Conservation (phyloP, 805 yeast genomes). For the Yamadazyma tumulicola region DNA sequence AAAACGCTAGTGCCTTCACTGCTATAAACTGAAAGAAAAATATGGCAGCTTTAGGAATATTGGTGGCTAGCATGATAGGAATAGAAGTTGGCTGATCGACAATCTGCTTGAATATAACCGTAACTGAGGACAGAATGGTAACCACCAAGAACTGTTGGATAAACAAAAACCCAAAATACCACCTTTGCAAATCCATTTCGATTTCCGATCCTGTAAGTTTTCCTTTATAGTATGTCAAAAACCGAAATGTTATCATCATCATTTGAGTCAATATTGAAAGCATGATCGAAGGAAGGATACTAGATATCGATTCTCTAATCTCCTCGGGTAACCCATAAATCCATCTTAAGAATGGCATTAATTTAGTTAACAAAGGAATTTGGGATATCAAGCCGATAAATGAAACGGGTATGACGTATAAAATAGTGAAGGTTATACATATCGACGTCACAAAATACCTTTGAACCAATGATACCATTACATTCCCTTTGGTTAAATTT, state of each 20-base stretch:
- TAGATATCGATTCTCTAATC: slow-evolving; percentile 51
- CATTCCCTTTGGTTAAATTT: slow-evolving; percentile 44
- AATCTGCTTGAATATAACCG: slow-evolving; percentile 57
- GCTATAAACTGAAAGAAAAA: slow-evolving; percentile 79
- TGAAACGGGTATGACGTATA: slow-evolving; percentile 83
- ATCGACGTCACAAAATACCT: slow-evolving; percentile 42
- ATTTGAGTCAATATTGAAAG: slow-evolving; percentile 60
- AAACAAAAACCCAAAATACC: slow-evolving; percentile 76
- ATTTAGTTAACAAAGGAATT: slow-evolving; percentile 56
- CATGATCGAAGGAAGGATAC: slow-evolving; percentile 64
- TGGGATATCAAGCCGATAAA: slow-evolving; percentile 75
- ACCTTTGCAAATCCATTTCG: slow-evolving; percentile 68
- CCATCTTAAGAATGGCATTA: slow-evolving; percentile 61
- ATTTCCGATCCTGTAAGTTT: slow-evolving; percentile 57
- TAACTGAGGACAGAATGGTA: slow-evolving; percentile 76
- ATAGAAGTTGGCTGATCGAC: slow-evolving; percentile 69
- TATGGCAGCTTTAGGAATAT: slow-evolving; percentile 81
- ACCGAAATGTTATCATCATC: slow-evolving; percentile 57
- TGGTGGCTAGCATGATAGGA: slow-evolving; percentile 68
- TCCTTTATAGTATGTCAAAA: slow-evolving; percentile 53
- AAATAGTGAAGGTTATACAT: slow-evolving; percentile 46
- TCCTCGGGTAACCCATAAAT: slow-evolving; percentile 52
- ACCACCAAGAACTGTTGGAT: slow-evolving; percentile 83
- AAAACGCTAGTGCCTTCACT: slow-evolving; percentile 70
- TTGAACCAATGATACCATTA: slow-evolving; percentile 35